Evolutionary conservation across 1,284 basidiomycete genomes (phyloP).

Genomic region (Rhodotorula sp.): DNA sequence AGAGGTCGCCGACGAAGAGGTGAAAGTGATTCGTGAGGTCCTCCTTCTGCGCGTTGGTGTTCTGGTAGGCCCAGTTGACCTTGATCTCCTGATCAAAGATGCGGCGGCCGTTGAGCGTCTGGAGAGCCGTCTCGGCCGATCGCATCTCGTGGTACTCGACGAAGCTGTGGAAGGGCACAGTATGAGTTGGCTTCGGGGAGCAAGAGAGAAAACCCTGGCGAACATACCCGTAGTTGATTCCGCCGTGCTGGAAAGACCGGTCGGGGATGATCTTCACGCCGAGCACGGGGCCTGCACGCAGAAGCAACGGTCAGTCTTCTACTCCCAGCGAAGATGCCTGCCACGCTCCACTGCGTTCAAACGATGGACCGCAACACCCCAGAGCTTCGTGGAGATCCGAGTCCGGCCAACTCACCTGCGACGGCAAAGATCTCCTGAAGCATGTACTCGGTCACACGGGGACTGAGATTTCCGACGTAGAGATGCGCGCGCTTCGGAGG

Average conservation of each 20-base stretch:
- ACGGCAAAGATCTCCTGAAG: constrained; percentile 44
- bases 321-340: no score
- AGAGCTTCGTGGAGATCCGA: neutral
- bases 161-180: constrained; percentile 26
- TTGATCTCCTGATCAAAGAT: constrained; percentile 77
- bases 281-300: constrained; percentile 75
- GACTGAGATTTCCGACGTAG: constrained; percentile 94
- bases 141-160: constrained; percentile 75
- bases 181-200: no score
- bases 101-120: constrained; percentile 94
- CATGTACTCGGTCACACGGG: constrained; percentile 65
- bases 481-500: constrained; percentile 57
- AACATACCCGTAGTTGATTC: constrained; percentile 94
- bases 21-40: constrained; percentile 94
- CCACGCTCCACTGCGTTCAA: no score
- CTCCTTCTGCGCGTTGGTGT: constrained; percentile 78
- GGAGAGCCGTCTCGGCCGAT: constrained; percentile 91
- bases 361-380: no score
- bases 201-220: neutral
- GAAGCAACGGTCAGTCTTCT: neutral
- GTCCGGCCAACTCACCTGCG: constrained; percentile 28
- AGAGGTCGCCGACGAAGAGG: constrained; percentile 97
- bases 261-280: constrained; percentile 99
- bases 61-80: constrained; percentile 68
- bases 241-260: constrained; percentile 94